Percentiles rank a stretch among this genome's conserved stretches.
Evolutionary conservation across 163 green algal genomes (phyloP).

Genomic region (Scenedesmus sp.): DNA sequence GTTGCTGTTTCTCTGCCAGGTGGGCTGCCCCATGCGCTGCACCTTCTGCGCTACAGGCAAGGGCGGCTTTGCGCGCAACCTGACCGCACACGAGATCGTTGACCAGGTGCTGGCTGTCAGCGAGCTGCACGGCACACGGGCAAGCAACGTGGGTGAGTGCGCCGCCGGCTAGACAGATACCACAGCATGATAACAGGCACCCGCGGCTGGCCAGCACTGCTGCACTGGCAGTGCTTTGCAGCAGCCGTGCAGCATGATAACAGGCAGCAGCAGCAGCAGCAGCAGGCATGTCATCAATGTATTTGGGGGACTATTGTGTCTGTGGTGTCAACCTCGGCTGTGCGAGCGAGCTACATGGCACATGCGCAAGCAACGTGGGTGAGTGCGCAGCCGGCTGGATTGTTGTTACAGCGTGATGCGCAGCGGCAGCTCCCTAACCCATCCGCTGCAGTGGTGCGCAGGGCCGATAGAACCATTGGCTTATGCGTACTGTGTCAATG

Average conservation of each 20-base stretch:
- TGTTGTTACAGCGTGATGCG: too few relatives aligned
- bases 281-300: background rate
- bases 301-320: too few relatives aligned
- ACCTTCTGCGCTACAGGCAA: conserved; percentile 99
- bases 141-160: conserved; percentile 75
- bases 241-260: background rate
- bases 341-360: conserved; percentile 81
- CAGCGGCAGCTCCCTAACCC: too few relatives aligned
- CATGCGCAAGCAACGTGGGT: conserved; percentile 5
- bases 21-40: conserved; percentile 98
- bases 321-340: too few relatives aligned
- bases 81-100: conserved; percentile 93
- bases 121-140: conserved; percentile 75
- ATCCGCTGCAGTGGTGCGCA: too few relatives aligned
- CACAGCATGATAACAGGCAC: background rate
- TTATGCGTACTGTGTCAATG: too few relatives aligned
- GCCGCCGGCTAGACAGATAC: background rate
- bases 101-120: conserved; percentile 91
- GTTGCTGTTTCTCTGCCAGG: conserved; percentile 65
- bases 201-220: too few relatives aligned
- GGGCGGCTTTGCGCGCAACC: conserved; percentile 95
- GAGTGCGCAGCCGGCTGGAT: background rate
- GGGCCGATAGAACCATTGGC: too few relatives aligned
- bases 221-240: too few relatives aligned
- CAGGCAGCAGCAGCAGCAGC: background rate